Base-by-base conservation (phyloP, 1,284 basidiomycete genomes). In the Exobasidium cylindrosporum region DNA sequence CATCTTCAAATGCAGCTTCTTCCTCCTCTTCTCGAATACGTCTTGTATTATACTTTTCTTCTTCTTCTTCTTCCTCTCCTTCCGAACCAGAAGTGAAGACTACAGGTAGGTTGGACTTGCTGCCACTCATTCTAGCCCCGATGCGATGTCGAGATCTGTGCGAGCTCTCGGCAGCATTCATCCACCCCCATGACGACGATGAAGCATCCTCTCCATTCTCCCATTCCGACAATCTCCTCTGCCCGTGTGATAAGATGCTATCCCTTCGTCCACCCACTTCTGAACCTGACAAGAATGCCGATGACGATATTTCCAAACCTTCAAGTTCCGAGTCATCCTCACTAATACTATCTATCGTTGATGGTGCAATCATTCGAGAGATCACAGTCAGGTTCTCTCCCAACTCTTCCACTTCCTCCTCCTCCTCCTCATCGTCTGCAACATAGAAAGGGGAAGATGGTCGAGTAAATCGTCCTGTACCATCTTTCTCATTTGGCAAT, bases 361-460 rank as follows among this genome's bases (percentile, higher is more conserved):
- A 40, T 17, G 35, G 35, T 40, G 17, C 7, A 11, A 31, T 29
- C 14, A 21, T 31, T 14, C 24, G 29, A 17, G 21, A 35, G 4
- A 23, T 23, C 17, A 26, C 53, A 13, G n/a, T 24, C 13, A 24
- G 17, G 26, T 24, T 24, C 47, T 28, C n/a, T 7, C n/a, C 47
- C 26, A 21, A 14, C 26, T 13, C n/a, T 13, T 14, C n/a, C 26
- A 24, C 21, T n/a, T 11, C 6, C 29, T 49, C 49, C 26, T 32
- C 50, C 46, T 56, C 30, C 14, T 26, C 29, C 54, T 60, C 52
- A 23, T 30, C 58, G 24, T 56, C 58, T 35, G 58, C 53, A 55
- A 14, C 3, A 28, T 55, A 55, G 17, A 21, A 40, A 44, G 53
- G 53, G 2, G 32, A 40, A 28, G 31, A 40, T n/a, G 53, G 53